Conservation (phyloP, 306 rosid genomes). For the Vigna reflexopilosa region DNA sequence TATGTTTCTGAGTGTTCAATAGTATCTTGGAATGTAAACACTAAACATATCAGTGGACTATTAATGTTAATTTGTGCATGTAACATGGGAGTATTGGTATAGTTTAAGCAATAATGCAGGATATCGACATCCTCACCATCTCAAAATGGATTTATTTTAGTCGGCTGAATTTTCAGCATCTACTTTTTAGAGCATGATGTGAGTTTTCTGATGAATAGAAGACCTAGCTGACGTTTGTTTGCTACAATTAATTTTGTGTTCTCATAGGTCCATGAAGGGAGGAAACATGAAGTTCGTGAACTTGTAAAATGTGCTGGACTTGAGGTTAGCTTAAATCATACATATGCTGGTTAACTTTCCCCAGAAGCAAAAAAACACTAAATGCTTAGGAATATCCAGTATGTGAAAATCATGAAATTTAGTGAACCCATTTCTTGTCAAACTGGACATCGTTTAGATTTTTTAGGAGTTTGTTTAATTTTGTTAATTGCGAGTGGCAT, state of each 20-base stretch:
- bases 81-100: constrained; percentile 22
- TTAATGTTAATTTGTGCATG: constrained; percentile 23
- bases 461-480: constrained; percentile 17
- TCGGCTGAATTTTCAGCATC: constrained; percentile 28
- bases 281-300: constrained; percentile 97
- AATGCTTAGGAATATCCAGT: constrained; percentile 14
- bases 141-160: constrained; percentile 23
- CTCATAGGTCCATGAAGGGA: constrained; percentile 92
- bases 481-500: not conserved
- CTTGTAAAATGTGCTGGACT: constrained; percentile 91
- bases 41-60: not conserved
- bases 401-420: constrained; percentile 30
- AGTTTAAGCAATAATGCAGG: constrained; percentile 7
- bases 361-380: not conserved
- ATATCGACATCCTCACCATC: constrained; percentile 3
- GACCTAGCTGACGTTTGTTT: constrained; percentile 44
- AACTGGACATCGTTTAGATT: not conserved
- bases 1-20: constrained; percentile 12
- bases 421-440: constrained; percentile 15
- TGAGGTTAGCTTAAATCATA: constrained; percentile 67
- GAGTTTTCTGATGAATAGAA: constrained; percentile 14
- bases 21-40: constrained; percentile 4
- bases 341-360: constrained; percentile 3
- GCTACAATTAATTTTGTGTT: constrained; percentile 43
- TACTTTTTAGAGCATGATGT: constrained; percentile 23